These are phyloP conservation scores for Globisporangium emineosum DNA, from an alignment of 352 stramenopile species.

Conservation along the genomic window DNA sequence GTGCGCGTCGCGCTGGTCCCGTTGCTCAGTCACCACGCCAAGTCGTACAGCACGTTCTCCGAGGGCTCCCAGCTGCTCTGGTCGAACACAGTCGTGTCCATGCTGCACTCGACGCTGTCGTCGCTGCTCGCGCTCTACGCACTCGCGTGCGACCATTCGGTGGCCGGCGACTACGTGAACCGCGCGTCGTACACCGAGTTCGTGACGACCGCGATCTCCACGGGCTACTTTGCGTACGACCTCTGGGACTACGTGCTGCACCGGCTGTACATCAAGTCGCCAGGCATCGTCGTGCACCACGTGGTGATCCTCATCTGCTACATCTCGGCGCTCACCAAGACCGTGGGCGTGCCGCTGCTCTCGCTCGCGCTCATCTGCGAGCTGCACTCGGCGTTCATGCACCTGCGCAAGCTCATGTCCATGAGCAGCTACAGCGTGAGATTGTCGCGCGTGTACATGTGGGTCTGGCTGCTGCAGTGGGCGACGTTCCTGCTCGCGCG, in stretches of 20 bases:
- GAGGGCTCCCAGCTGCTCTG: constrained; percentile 47
- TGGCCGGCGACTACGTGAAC: constrained; percentile 42
- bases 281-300: constrained; percentile 69
- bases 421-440: constrained; percentile 52
- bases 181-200: constrained; percentile 32
- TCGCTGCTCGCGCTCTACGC: constrained; percentile 52
- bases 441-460: constrained; percentile 27
- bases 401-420: constrained; percentile 65
- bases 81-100: constrained; percentile 73
- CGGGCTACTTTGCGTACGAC: constrained; percentile 81
- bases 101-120: constrained; percentile 61
- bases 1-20: constrained; percentile 41
- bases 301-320: constrained; percentile 81
- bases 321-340: constrained; percentile 73
- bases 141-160: constrained; percentile 49
- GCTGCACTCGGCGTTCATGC: constrained; percentile 78
- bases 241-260: constrained; percentile 78
- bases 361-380: constrained; percentile 71
- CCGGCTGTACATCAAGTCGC: constrained; percentile 65
- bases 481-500: constrained; percentile 39
- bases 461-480: constrained; percentile 65
- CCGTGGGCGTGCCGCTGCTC: constrained; percentile 64
- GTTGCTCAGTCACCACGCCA: constrained; percentile 33
- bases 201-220: constrained; percentile 63
- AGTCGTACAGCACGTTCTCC: constrained; percentile 47